Percentiles rank a stretch among this genome's conserved stretches.
phyloP scores from a whole-genome alignment of 2,329 filamentous ascomycete species.

The Penicillium sp. region DNA sequence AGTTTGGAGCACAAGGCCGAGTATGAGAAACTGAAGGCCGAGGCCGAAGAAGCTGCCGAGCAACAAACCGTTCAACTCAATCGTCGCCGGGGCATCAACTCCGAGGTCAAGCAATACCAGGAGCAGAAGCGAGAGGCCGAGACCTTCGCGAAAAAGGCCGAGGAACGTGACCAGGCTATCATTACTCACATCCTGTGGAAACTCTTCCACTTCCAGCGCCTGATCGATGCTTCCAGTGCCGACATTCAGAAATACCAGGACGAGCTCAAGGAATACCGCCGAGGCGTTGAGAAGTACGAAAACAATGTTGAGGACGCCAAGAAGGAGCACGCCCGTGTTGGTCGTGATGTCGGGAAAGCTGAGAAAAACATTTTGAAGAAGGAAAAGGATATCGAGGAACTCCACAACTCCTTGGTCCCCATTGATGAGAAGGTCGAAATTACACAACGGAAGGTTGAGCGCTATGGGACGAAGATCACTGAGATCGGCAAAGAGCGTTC shows the following conservation, averaged over 20 bases:
- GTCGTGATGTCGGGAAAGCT: constrained; percentile 73
- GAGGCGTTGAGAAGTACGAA: constrained; percentile 83
- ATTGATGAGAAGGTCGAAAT: constrained; percentile 89
- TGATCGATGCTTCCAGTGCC: constrained; percentile 86
- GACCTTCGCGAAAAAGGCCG: constrained; percentile 84
- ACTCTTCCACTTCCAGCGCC: constrained; percentile 87
- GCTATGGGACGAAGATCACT: constrained; percentile 65
- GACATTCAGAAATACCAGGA: constrained; percentile 93
- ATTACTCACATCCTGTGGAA: constrained; percentile 96
- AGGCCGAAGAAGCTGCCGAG: constrained; percentile 82
- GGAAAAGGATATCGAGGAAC: constrained; percentile 82
- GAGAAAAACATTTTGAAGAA: constrained; percentile 82
- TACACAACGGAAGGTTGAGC: constrained; percentile 67
- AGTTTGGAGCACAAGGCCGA: constrained; percentile 92
- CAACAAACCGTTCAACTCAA: constrained; percentile 86
- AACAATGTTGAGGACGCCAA: constrained; percentile 75
- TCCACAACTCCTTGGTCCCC: constrained; percentile 79
- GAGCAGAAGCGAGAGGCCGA: constrained; percentile 96
- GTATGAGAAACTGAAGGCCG: constrained; percentile 84
- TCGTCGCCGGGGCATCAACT: constrained; percentile 88
- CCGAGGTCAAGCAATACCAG: constrained; percentile 95
- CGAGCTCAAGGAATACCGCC: constrained; percentile 86
- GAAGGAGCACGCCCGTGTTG: constrained; percentile 75
- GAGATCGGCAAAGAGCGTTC: constrained; percentile 75
- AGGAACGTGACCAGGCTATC: constrained; percentile 85